phyloP scores from a whole-genome alignment of 2,329 filamentous ascomycete species.

The Botrytis pseudocinerea region DNA sequence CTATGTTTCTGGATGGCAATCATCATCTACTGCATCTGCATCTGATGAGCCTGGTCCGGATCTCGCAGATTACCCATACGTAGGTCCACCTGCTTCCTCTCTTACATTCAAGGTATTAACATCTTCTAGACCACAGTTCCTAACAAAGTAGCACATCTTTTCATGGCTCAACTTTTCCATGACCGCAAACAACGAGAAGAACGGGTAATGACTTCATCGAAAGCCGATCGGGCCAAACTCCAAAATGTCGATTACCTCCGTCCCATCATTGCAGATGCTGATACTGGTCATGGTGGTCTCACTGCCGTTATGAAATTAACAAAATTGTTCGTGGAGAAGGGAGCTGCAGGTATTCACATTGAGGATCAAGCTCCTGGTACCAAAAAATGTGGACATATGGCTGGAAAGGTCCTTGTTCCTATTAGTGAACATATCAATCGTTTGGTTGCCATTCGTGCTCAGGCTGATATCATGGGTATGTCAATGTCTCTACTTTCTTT shows the following conservation, averaged over 20 bases:
- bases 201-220: slow-evolving; percentile 70
- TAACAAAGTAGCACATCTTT: slow-evolving; percentile 96
- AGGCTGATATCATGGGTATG: slow-evolving; percentile 95
- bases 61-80: slow-evolving; percentile 95
- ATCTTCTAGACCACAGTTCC: slow-evolving; percentile 81
- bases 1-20: slow-evolving; percentile 99
- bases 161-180: slow-evolving; percentile 98
- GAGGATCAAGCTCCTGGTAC: slow-evolving; percentile 98
- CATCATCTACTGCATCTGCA: slow-evolving; percentile 90
- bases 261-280: slow-evolving; percentile 93
- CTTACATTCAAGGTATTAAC: background rate
- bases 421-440: slow-evolving; percentile 98
- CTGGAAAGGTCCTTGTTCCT: slow-evolving; percentile 94
- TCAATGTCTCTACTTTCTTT: background rate
- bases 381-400: slow-evolving; percentile 99
- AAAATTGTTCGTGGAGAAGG: slow-evolving; percentile 95
- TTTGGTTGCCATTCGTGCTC: slow-evolving; percentile 91
- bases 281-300: slow-evolving; percentile 94
- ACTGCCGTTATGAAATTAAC: slow-evolving; percentile 99
- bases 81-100: slow-evolving; percentile 46
- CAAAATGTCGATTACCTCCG: slow-evolving; percentile 90
- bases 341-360: slow-evolving; percentile 96
- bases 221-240: slow-evolving; percentile 68
- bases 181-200: slow-evolving; percentile 98
- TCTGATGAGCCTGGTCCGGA: slow-evolving; percentile 96